These are phyloP conservation scores for Oldenlandia corymbosa DNA, from an alignment of 257 asterid genomes.

Conservation along the genomic window DNA sequence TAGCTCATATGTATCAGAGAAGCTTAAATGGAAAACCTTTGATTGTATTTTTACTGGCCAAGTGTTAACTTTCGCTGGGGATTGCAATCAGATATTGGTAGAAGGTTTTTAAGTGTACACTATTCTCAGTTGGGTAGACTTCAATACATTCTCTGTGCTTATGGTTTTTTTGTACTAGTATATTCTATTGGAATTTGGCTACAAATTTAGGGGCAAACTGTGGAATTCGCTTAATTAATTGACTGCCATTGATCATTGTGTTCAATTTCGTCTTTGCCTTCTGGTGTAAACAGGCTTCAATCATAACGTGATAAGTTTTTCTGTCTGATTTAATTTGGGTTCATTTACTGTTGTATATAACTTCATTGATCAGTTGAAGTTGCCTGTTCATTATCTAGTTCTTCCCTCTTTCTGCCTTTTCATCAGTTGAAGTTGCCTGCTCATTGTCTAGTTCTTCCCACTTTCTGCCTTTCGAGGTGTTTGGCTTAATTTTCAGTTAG, in stretches of 20 bases:
- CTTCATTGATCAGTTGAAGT: neutral
- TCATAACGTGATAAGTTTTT: too few relatives aligned
- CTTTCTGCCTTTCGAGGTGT: constrained; percentile 5
- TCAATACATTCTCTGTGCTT: too few relatives aligned
- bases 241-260: neutral
- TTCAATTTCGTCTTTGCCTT: neutral
- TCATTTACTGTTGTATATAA: too few relatives aligned
- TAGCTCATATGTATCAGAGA: neutral
- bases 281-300: too few relatives aligned
- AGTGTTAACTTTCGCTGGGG: neutral
- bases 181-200: neutral
- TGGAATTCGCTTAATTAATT: neutral
- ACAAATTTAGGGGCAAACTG: neutral
- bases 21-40: neutral
- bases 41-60: neutral
- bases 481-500: constrained; percentile 37
- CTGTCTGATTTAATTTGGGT: too few relatives aligned
- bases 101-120: neutral
- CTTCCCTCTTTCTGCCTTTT: constrained; percentile 5
- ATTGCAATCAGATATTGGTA: neutral
- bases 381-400: neutral
- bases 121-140: too few relatives aligned
- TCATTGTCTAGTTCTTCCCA: constrained; percentile 5
- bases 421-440: neutral
- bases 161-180: too few relatives aligned